These are phyloP conservation scores for Stentor roeselii DNA, from an alignment of 73 alveolate genomes.

Conservation along the genomic window DNA sequence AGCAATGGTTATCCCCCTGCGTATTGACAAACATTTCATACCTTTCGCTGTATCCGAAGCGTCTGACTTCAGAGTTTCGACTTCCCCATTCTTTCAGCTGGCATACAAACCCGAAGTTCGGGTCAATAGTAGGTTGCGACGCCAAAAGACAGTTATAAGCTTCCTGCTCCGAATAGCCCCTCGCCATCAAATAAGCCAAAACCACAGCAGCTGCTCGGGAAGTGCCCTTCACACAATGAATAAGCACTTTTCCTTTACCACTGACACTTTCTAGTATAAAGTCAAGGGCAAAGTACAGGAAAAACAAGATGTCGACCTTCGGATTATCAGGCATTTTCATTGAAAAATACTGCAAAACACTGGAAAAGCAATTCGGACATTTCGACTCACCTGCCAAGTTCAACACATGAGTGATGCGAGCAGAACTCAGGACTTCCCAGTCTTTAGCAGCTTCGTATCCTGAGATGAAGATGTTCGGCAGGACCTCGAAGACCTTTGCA, in stretches of 20 bases:
- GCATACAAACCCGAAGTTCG: constrained; percentile 24
- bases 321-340: constrained; percentile 21
- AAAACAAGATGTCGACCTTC: constrained; percentile 9
- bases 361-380: constrained; percentile 7
- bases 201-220: constrained; percentile 23
- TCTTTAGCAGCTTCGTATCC: constrained; percentile 29
- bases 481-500: background rate
- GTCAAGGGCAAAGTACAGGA: background rate
- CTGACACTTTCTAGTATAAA: background rate
- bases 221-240: background rate
- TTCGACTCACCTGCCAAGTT: constrained; percentile 16
- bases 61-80: background rate
- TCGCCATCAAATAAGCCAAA: background rate
- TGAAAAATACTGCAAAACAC: background rate
- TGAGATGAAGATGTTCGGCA: constrained; percentile 14
- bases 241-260: background rate
- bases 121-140: background rate
- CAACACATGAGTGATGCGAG: constrained; percentile 18
- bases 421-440: background rate
- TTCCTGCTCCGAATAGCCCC: background rate
- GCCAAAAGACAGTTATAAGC: background rate
- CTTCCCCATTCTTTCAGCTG: background rate
- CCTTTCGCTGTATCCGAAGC: background rate
- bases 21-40: constrained; percentile 24
- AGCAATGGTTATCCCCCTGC: background rate